Evolutionary conservation across 2,329 filamentous ascomycete genomes (phyloP).

Genomic region (Dendrostoma leiphaemia): DNA sequence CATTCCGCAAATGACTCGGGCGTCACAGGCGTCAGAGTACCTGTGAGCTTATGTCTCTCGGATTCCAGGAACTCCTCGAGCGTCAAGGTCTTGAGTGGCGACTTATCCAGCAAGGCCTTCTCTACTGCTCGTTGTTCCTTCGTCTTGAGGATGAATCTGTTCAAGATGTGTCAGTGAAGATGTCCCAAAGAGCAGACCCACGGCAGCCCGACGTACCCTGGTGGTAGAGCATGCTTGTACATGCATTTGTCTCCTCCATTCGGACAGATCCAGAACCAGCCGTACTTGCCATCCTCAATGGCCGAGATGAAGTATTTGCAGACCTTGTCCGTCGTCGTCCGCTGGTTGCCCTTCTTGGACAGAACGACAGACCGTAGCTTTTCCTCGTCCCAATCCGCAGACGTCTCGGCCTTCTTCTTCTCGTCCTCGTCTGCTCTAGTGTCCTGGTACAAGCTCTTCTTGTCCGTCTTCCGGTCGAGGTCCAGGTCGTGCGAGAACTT

Average conservation of each 20-base stretch:
- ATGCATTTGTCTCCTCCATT: slow-evolving; percentile 98
- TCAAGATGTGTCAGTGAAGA: slow-evolving; percentile 4
- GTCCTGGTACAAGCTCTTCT: slow-evolving; percentile 89
- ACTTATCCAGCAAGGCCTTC: slow-evolving; percentile 95
- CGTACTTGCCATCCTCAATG: slow-evolving; percentile 97
- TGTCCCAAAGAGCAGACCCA: neutral
- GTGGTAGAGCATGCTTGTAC: slow-evolving; percentile 93
- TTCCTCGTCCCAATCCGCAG: slow-evolving; percentile 96
- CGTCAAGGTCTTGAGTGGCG: slow-evolving; percentile 87
- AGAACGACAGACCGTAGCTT: slow-evolving; percentile 87
- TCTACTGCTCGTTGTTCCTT: slow-evolving; percentile 95
- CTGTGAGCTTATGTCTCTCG: slow-evolving; percentile 91
- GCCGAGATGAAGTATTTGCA: slow-evolving; percentile 98
- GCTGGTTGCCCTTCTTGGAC: slow-evolving; percentile 96
- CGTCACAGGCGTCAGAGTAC: slow-evolving; percentile 88
- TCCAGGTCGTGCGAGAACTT: slow-evolving; percentile 94
- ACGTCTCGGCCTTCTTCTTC: slow-evolving; percentile 85
- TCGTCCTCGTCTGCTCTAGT: slow-evolving; percentile 70
- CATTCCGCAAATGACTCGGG: slow-evolving; percentile 91
- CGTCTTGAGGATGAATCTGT: slow-evolving; percentile 91
- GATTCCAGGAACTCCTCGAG: slow-evolving; percentile 97
- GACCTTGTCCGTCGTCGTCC: slow-evolving; percentile 94
- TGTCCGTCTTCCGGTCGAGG: slow-evolving; percentile 87
- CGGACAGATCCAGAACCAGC: slow-evolving; percentile 98
- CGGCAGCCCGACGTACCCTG: slow-evolving; percentile 69